Evolutionary conservation across 2,329 filamentous ascomycete species (phyloP), one percentile per base, ranked within the genome.

Genomic region (Pseudogymnoascus sp.): DNA sequence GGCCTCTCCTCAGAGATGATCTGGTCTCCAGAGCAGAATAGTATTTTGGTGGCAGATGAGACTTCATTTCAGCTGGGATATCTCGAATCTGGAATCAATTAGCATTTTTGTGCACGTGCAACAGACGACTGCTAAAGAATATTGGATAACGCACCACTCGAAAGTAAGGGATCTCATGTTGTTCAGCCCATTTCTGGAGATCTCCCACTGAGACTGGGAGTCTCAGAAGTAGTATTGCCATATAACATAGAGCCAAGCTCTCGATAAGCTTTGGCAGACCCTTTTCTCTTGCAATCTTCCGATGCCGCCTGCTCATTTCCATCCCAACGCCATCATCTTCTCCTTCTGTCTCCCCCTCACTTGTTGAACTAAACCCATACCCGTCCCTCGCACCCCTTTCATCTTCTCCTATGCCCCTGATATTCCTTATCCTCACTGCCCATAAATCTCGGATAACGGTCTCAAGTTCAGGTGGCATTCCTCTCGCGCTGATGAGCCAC

Each of bases 381-480:
- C 37, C 73, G 75, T 9, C 74, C 69, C 31, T 72, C 11, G 23
- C 28, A 37, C 18, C 14, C 6, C 31, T 59, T 31, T 75, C 73
- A 59, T 71, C 68, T 53, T 71, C 72, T 53, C 63, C 70, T 12
- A 71, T 69, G 18, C 69, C 70, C 49, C 70, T 72, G 4, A 70
- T 72, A 61, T 46, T 70, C 25, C 66, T 65, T 7, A 71, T 37
- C 59, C 71, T 71, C 42, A 97, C 77, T 61, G 88, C 82, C 93
- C 95, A 99, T 12, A 99, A 82, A 72, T 96, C 92, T 64, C 87
- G 85, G 4, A 96, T 86, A 8, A 96, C 80, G 6, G 79, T 87
- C 79, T 96, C 91, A 11, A 97, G 80, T 69, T 96, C 88, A 3
- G 79, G 74, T 1, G 88, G 87, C 59, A 95, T 81, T 0, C 83